phyloP scores from a whole-genome alignment of 176 grass and related monocot genomes.

The Thalia dealbata region DNA sequence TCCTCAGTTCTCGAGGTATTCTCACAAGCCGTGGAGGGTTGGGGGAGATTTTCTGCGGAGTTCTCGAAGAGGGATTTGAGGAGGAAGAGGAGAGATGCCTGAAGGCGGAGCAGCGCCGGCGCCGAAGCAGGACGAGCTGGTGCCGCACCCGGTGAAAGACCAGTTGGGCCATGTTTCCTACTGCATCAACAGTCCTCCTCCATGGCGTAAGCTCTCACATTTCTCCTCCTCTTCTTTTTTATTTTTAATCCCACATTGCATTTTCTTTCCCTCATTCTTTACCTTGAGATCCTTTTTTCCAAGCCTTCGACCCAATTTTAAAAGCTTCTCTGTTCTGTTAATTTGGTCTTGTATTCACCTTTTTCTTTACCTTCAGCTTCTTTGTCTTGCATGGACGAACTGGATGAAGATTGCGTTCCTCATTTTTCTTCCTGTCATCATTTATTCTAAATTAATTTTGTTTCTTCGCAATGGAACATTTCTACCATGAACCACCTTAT shows the following conservation, averaged over 20 bases:
- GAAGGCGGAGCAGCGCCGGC: constrained; percentile 52
- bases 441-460: too few relatives aligned
- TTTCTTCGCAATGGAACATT: too few relatives aligned
- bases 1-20: not conserved
- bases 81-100: constrained; percentile 35
- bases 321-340: constrained; percentile 5
- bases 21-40: not conserved
- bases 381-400: not conserved
- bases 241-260: not conserved
- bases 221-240: constrained; percentile 8
- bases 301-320: not conserved
- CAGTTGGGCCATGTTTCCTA: constrained; percentile 63
- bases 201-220: constrained; percentile 65
- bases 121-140: constrained; percentile 87
- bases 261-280: not conserved
- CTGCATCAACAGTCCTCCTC: constrained; percentile 93
- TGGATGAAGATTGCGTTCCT: too few relatives aligned
- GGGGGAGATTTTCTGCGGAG: not conserved
- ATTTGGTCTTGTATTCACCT: not conserved
- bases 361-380: not conserved
- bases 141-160: constrained; percentile 79
- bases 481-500: too few relatives aligned
- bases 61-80: not conserved
- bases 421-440: too few relatives aligned
- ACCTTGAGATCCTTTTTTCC: not conserved